phyloP scores from a whole-genome alignment of 2,329 filamentous ascomycete genomes.

The Cephalotrichum gorgonifer region DNA sequence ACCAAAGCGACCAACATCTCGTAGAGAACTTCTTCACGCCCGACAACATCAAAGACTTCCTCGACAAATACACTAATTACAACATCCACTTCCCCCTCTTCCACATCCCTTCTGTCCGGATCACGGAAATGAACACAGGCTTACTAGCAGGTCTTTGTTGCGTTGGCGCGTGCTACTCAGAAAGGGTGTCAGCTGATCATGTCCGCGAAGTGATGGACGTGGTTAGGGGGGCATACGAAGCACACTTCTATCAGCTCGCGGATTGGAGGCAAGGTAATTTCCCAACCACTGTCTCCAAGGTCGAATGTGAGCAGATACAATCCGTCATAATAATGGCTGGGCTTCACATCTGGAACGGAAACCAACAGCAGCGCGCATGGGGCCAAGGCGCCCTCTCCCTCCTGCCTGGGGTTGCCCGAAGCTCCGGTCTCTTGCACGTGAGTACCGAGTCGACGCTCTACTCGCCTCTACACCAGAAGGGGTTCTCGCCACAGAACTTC shows the following conservation, averaged over 20 bases:
- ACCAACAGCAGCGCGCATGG: conserved; percentile 51
- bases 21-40: conserved; percentile 44
- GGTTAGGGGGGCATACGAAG: conserved; percentile 45
- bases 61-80: conserved; percentile 62
- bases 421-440: conserved; percentile 44
- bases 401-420: conserved; percentile 46
- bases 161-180: conserved; percentile 65
- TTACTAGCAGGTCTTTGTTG: conserved; percentile 61
- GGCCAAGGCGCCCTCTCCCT: conserved; percentile 48
- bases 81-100: conserved; percentile 65
- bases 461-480: conserved; percentile 51
- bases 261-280: conserved; percentile 8
- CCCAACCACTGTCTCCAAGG: conserved; percentile 11
- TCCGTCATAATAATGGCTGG: conserved; percentile 52
- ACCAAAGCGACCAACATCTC: conserved; percentile 43
- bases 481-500: conserved; percentile 33
- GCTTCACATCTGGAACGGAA: conserved; percentile 61
- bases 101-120: conserved; percentile 61
- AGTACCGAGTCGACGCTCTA: conserved; percentile 35
- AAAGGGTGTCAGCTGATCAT: conserved; percentile 45
- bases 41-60: conserved; percentile 60
- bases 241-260: conserved; percentile 11
- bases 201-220: conserved; percentile 60
- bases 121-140: conserved; percentile 54
- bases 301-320: conserved; percentile 56